Evolutionary conservation across 495 filamentous ascomycete species (phyloP), one percentile per base, ranked within the genome.

Genomic region (Penicillium alfredii): DNA sequence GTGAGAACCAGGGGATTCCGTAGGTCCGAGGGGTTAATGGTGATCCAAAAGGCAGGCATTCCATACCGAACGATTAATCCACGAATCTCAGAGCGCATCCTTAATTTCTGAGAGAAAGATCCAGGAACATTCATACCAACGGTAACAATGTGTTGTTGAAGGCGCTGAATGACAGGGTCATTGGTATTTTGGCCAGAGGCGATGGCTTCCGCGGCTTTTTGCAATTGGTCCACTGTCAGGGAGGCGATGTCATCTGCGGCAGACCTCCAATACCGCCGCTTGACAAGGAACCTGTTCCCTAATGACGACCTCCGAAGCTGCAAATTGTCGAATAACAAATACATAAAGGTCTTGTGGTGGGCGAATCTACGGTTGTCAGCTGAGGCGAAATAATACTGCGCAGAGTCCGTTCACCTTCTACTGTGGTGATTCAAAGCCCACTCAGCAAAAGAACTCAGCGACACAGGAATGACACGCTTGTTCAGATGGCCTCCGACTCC

Each of bases 401-500:
- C n/a, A n/a, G n/a, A n/a, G n/a, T n/a, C n/a, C n/a, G n/a, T 10
- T 19, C 2, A 42, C 47, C 47, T 45, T 34, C 44, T 13, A 22
- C 44, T 51, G 11, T 47, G 44, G 28, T 47, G 40, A 21, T 23
- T 3, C 15, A 47, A 25, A 15, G 44, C 35, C 44, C 35, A 52
- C 4, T 47, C 15, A 1, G 28, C 22, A 22, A 42, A 38, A 11
- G 39, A 10, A 9, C 4, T 16, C 4, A 44, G 14, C 6, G 43
- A 52, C 4, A 52, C 32, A 11, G 40, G 13, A 3, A 38, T 10
- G 28, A 6, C 1, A n/a, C 44, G 39, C 2, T 40, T 17, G 9
- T 52, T 44, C 6, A 47, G 35, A 40, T 52, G 44, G 17, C 44
- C 48, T 5, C 48, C 36, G 25, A 47, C 18, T 3, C 48, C 48